Evolutionary conservation across 2,329 filamentous ascomycete genomes (phyloP).

Genomic region (Diaporthe velutina): DNA sequence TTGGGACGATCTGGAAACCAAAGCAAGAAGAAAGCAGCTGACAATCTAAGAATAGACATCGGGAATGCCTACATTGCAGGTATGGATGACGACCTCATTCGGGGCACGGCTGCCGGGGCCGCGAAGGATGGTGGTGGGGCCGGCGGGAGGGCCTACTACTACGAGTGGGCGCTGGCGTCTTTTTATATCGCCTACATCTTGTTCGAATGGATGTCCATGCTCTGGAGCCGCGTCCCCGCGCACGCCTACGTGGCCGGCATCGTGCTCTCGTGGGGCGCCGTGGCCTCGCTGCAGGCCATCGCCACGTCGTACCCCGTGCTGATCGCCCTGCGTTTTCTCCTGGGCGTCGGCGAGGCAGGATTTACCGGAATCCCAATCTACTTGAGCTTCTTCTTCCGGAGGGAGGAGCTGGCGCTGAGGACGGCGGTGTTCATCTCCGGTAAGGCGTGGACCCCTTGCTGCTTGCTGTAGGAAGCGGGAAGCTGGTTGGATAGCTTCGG

Average conservation of each 20-base stretch:
- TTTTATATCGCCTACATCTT: conserved; percentile 75
- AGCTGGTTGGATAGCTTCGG: neutral
- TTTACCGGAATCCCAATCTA: conserved; percentile 76
- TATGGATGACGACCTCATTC: conserved; percentile 69
- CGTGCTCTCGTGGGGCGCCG: conserved; percentile 83
- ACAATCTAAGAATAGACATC: conserved; percentile 60
- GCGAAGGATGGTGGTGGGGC: conserved; percentile 58
- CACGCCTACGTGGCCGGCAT: conserved; percentile 71
- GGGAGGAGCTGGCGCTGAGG: conserved; percentile 83
- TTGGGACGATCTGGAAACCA: neutral
- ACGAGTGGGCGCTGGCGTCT: conserved; percentile 71
- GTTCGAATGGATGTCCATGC: conserved; percentile 75
- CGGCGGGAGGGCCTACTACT: conserved; percentile 63
- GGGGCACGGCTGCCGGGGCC: neutral
- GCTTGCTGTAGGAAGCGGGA: neutral
- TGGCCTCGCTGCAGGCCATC: conserved; percentile 79
- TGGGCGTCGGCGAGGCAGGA: conserved; percentile 75
- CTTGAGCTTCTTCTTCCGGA: conserved; percentile 73
- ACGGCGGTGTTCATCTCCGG: conserved; percentile 89
- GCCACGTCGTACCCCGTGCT: conserved; percentile 74
- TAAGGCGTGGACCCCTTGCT: conserved; percentile 46
- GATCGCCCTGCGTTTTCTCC: conserved; percentile 65
- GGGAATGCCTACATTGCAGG: conserved; percentile 74
- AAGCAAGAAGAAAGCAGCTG: neutral
- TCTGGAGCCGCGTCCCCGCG: conserved; percentile 71